These are phyloP conservation scores for Emmonsiellopsis sp. DNA, from an alignment of 2,329 filamentous ascomycete genomes.

Conservation along the genomic window DNA sequence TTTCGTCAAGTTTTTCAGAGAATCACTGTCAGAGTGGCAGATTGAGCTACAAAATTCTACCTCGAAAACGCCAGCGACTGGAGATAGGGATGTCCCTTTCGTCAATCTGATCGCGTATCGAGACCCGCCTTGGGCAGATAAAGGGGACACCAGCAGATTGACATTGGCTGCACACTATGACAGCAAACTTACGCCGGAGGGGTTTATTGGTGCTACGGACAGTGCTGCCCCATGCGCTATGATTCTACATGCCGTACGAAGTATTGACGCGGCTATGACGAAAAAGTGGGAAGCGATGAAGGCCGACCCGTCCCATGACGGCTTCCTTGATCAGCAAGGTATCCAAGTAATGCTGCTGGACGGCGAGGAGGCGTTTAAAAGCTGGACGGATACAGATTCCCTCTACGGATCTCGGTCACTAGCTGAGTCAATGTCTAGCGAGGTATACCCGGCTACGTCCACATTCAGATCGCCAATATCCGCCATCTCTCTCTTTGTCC, in stretches of 20 bases:
- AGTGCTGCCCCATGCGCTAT: conserved; percentile 92
- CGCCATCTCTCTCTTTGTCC: conserved; percentile 77
- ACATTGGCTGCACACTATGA: conserved; percentile 94
- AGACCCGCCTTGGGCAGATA: conserved; percentile 72
- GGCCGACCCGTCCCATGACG: conserved; percentile 33
- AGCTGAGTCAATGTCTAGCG: conserved; percentile 70
- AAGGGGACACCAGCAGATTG: conserved; percentile 68
- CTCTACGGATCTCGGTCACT: conserved; percentile 80
- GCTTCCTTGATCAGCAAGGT: conserved; percentile 61
- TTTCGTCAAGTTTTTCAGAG: conserved; percentile 72
- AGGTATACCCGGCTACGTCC: conserved; percentile 61
- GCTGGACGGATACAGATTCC: conserved; percentile 73
- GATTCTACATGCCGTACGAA: conserved; percentile 75
- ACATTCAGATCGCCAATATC: conserved; percentile 65
- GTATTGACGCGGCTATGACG: conserved; percentile 69
- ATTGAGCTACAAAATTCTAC: conserved; percentile 87
- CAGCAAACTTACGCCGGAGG: conserved; percentile 66
- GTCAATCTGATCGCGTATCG: conserved; percentile 76
- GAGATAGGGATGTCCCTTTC: conserved; percentile 66
- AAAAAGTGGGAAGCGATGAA: conserved; percentile 72
- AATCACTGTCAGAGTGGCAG: conserved; percentile 67
- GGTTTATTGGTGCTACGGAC: conserved; percentile 89
- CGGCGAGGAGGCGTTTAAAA: conserved; percentile 83
- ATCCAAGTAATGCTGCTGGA: conserved; percentile 86
- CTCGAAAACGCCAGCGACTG: conserved; percentile 66